A percentile compares a stretch with the other conserved stretches of the same genome.
phyloP scores from a whole-genome alignment of 148 eudicot genomes.

The Rhododendron kiyosumense region DNA sequence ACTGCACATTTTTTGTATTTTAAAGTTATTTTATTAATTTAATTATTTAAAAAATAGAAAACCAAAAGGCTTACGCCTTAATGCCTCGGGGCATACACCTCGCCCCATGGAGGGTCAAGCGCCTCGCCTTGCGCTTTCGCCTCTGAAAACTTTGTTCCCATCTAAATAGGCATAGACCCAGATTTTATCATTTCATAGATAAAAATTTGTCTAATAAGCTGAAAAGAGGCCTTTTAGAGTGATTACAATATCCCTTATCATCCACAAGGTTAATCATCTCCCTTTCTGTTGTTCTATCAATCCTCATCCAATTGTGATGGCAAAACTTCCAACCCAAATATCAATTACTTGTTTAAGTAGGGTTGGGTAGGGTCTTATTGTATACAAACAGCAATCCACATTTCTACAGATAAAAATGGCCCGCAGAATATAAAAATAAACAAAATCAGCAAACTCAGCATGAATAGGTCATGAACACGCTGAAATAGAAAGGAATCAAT shows the following conservation, averaged over 20 bases:
- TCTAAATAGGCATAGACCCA: not conserved
- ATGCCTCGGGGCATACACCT: too few relatives aligned
- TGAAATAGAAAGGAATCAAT: not conserved
- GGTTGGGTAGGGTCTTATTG: not conserved
- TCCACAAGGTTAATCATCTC: not conserved
- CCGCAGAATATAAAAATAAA: not conserved
- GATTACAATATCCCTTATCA: not conserved
- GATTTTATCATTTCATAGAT: not conserved
- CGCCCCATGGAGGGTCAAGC: too few relatives aligned
- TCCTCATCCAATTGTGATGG: not conserved
- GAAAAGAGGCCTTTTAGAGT: not conserved
- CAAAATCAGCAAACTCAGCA: not conserved
- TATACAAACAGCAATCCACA: not conserved
- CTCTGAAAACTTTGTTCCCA: too few relatives aligned
- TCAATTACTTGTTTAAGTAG: not conserved
- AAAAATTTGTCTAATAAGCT: not conserved
- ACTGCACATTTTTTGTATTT: too few relatives aligned
- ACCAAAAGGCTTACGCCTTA: too few relatives aligned
- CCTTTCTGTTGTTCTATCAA: not conserved
- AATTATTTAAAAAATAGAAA: too few relatives aligned
- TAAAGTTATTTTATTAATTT: too few relatives aligned
- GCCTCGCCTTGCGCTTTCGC: too few relatives aligned
- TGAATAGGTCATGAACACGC: not conserved
- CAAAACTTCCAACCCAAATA: not conserved
- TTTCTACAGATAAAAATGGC: not conserved